phyloP scores from a whole-genome alignment of 2,329 filamentous ascomycete species.

The Endoconidiophora polonica region DNA sequence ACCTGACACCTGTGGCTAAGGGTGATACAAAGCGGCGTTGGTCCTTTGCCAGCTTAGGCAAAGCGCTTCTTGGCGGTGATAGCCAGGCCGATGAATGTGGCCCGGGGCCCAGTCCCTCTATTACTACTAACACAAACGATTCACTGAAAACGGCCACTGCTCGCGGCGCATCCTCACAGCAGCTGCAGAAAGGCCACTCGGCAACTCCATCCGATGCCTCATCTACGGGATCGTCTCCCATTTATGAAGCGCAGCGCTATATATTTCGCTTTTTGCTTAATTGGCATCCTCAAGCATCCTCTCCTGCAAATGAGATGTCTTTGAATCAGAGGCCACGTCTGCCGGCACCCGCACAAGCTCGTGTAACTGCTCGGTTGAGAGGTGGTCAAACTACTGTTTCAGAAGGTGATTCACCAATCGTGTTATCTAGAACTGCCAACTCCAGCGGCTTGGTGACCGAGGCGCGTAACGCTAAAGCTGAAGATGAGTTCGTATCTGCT shows the following conservation, averaged over 20 bases:
- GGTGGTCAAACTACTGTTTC: slow-evolving; percentile 23
- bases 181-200: slow-evolving; percentile 18
- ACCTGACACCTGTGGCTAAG: slow-evolving; percentile 11
- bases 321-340: slow-evolving; percentile 47
- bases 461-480: slow-evolving; percentile 32
- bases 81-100: slow-evolving; percentile 7
- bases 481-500: slow-evolving; percentile 17
- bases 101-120: slow-evolving; percentile 19
- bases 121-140: background rate
- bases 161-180: slow-evolving; percentile 20
- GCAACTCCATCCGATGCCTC: slow-evolving; percentile 31
- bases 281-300: slow-evolving; percentile 29
- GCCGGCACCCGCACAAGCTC: slow-evolving; percentile 51
- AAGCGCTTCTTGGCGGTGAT: slow-evolving; percentile 29
- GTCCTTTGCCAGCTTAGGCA: slow-evolving; percentile 47
- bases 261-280: slow-evolving; percentile 62
- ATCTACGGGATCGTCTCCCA: slow-evolving; percentile 37
- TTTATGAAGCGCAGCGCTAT: slow-evolving; percentile 39
- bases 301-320: slow-evolving; percentile 29
- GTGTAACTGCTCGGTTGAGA: slow-evolving; percentile 29
- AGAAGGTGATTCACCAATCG: slow-evolving; percentile 24
- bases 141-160: slow-evolving; percentile 2
- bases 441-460: slow-evolving; percentile 30
- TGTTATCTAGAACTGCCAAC: slow-evolving; percentile 28
- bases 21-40: slow-evolving; percentile 41